Evolutionary conservation across 352 stramenopile species (phyloP).

Genomic region (Saprolegnia parasitica): DNA sequence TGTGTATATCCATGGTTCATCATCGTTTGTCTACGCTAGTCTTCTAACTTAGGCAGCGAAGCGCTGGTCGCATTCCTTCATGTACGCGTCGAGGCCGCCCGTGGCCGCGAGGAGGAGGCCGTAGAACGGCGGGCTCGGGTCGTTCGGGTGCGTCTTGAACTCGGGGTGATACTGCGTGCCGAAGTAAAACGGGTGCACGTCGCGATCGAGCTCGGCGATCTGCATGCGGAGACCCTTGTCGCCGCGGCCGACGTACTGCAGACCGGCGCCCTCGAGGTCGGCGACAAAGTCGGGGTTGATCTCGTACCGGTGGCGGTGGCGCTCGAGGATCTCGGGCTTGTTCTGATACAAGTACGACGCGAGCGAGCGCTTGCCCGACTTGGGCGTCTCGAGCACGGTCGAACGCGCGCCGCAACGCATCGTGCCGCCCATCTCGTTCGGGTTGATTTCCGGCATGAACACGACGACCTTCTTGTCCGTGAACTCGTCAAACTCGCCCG

Average conservation of each 20-base stretch:
- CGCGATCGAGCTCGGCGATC: slow-evolving; percentile 94
- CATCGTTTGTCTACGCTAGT: slow-evolving; percentile 1
- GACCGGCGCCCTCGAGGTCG: slow-evolving; percentile 84
- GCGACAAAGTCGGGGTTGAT: slow-evolving; percentile 96
- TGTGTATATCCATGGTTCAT: slow-evolving; percentile 3
- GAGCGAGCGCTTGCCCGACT: slow-evolving; percentile 80
- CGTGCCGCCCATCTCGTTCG: slow-evolving; percentile 97
- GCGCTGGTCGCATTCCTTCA: slow-evolving; percentile 32
- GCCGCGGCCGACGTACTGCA: slow-evolving; percentile 98
- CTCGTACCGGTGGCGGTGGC: slow-evolving; percentile 99
- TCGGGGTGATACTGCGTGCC: slow-evolving; percentile 99
- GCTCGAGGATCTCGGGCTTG: slow-evolving; percentile 88
- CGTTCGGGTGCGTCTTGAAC: slow-evolving; percentile 95
- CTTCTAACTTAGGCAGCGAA: background rate
- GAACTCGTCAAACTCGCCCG: slow-evolving; percentile 91
- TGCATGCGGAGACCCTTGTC: slow-evolving; percentile 98
- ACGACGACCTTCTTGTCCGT: slow-evolving; percentile 93
- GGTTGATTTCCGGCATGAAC: slow-evolving; percentile 99
- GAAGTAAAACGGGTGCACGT: slow-evolving; percentile 98
- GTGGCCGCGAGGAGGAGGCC: slow-evolving; percentile 92
- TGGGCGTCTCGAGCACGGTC: slow-evolving; percentile 90
- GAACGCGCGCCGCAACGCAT: slow-evolving; percentile 98
- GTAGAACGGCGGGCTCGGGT: slow-evolving; percentile 97
- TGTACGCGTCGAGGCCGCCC: slow-evolving; percentile 66
- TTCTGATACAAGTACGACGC: slow-evolving; percentile 90